phyloP scores from a whole-genome alignment of 2,329 filamentous ascomycete species.

The Aspergillus oerlinghausenensis region DNA sequence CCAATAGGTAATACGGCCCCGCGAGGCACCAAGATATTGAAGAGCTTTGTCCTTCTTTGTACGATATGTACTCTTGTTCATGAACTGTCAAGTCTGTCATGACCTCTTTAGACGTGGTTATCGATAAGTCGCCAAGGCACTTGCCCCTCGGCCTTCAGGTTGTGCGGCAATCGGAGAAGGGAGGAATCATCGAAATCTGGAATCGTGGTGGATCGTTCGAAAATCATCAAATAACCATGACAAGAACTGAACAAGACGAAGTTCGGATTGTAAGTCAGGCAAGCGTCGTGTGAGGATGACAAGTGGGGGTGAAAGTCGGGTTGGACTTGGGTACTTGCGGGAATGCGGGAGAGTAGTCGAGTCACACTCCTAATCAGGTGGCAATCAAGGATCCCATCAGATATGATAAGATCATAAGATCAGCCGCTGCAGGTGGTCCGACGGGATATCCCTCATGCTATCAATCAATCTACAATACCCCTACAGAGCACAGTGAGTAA shows the following conservation, averaged over 20 bases:
- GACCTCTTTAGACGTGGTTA: neutral
- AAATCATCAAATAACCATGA: neutral
- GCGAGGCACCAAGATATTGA: constrained; percentile 6
- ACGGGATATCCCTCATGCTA: too few species aligned
- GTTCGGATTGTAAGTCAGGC: neutral
- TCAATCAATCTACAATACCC: too few species aligned
- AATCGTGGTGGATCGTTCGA: neutral
- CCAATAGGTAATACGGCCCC: constrained; percentile 16
- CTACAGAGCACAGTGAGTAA: too few species aligned
- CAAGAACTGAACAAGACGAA: neutral
- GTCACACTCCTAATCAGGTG: constrained; percentile 6
- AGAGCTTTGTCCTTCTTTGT: neutral
- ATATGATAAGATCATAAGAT: constrained; percentile 23
- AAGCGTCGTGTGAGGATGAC: constrained; percentile 1
- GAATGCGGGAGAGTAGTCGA: constrained; percentile 2
- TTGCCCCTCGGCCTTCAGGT: neutral
- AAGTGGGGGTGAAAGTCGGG: neutral
- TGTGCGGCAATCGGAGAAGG: neutral
- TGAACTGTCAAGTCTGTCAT: neutral
- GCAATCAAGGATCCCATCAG: constrained; percentile 13
- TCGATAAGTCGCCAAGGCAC: neutral
- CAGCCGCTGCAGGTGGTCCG: neutral
- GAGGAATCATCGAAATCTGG: neutral
- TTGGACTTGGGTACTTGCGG: neutral
- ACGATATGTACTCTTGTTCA: neutral